Conservation (phyloP, 805 yeast species). For the Spathaspora hagerdaliae region DNA sequence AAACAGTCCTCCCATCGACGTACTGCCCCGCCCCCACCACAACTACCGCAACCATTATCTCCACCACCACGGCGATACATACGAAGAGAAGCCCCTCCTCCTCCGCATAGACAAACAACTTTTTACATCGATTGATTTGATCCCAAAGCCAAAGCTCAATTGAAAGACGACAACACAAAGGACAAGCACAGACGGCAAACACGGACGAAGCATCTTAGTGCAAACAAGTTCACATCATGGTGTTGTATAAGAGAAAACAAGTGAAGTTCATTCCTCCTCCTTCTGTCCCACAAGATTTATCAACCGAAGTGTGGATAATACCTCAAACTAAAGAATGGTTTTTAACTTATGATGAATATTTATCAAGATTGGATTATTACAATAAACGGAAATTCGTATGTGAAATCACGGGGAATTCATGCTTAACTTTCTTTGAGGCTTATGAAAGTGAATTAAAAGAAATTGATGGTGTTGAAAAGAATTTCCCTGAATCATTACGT, state of each 20-base stretch:
- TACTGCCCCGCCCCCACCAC: too few species aligned
- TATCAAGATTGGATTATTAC: conserved; percentile 69
- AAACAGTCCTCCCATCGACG: too few species aligned
- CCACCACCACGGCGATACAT: too few species aligned
- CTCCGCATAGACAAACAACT: too few species aligned
- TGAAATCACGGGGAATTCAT: conserved; percentile 92
- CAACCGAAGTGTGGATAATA: conserved; percentile 73
- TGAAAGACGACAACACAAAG: too few species aligned
- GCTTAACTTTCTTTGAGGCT: conserved; percentile 89
- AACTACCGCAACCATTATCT: too few species aligned
- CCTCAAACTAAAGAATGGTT: conserved; percentile 91
- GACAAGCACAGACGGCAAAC: too few species aligned
- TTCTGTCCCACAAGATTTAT: conserved; percentile 50
- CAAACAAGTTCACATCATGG: conserved; percentile 45
- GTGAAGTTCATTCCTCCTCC: conserved; percentile 58
- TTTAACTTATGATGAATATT: conserved; percentile 66
- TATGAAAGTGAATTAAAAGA: conserved; percentile 60
- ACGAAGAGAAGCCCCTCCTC: too few species aligned
- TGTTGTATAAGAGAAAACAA: conserved; percentile 69
- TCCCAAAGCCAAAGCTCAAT: too few species aligned
- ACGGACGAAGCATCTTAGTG: too few species aligned
- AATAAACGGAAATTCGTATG: conserved; percentile 80
- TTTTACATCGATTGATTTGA: too few species aligned
- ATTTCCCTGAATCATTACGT: conserved; percentile 86
- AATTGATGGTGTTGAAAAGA: conserved; percentile 62